A percentile compares a stretch with the other conserved stretches of the same genome.
These are phyloP conservation scores for Barbatosphaeria neglecta DNA, from an alignment of 495 filamentous ascomycete species.

Conservation along the genomic window DNA sequence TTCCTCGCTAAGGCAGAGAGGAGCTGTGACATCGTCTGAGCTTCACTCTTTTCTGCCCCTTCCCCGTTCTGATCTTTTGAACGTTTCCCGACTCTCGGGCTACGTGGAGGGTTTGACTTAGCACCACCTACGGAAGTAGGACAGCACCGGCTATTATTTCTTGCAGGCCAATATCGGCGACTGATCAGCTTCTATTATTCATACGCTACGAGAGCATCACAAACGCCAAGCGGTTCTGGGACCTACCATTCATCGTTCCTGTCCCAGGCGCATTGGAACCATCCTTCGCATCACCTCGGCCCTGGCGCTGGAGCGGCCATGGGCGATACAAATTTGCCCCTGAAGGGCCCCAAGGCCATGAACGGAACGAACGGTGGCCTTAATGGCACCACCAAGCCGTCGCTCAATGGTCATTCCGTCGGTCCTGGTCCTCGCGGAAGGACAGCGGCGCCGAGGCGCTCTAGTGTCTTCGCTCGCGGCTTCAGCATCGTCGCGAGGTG, in stretches of 20 bases:
- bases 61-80: no score
- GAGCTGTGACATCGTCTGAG: neutral
- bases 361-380: constrained; percentile 8
- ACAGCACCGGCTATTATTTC: no score
- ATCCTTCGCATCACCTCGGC: neutral
- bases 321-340: neutral
- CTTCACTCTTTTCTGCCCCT: neutral
- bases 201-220: no score
- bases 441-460: constrained; percentile 12
- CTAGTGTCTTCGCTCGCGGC: constrained; percentile 34
- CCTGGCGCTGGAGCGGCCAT: neutral
- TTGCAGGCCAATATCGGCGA: no score
- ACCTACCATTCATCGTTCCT: no score
- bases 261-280: neutral
- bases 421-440: constrained; percentile 12
- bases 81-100: no score
- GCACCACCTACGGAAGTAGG: neutral
- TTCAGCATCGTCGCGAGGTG: constrained; percentile 55
- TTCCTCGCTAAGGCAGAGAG: neutral
- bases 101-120: neutral
- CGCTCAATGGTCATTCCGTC: constrained; percentile 18
- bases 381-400: constrained; percentile 14
- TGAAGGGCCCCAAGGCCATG: constrained; percentile 6
- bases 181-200: no score
- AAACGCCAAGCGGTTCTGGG: no score